Percentiles rank a stretch among this genome's conserved stretches.
These are phyloP conservation scores for Dalbergia oliveri DNA, from an alignment of 306 rosid genomes.

Conservation along the genomic window DNA sequence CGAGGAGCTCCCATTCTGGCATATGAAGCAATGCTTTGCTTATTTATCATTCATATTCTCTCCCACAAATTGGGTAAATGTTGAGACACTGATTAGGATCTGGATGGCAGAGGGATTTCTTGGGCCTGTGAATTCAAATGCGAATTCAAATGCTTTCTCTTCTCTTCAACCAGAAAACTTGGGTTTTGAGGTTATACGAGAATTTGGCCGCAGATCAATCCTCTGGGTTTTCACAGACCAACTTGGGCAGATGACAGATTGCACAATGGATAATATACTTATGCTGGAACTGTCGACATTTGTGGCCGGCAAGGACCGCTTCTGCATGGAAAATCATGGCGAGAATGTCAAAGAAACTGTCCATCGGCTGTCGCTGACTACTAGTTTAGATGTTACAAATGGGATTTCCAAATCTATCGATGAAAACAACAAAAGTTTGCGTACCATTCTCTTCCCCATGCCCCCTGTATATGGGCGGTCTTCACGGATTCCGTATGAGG, in stretches of 20 bases:
- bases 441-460: background rate
- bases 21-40: constrained; percentile 4
- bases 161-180: background rate
- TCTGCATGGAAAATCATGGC: background rate
- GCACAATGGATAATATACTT: no score
- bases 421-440: no score
- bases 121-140: background rate
- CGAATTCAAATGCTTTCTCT: background rate
- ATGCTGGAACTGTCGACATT: background rate
- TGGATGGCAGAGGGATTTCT: constrained; percentile 25
- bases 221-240: no score
- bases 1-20: background rate
- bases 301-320: background rate
- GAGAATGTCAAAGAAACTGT: background rate
- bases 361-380: background rate
- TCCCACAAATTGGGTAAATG: background rate
- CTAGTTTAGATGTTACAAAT: background rate
- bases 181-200: background rate
- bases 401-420: background rate
- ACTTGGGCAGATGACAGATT: no score
- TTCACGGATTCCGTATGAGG: background rate
- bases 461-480: background rate
- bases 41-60: background rate
- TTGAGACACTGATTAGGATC: background rate
- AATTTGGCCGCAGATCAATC: background rate